phyloP scores from a whole-genome alignment of 495 filamentous ascomycete genomes.

The Neurospora sp. region DNA sequence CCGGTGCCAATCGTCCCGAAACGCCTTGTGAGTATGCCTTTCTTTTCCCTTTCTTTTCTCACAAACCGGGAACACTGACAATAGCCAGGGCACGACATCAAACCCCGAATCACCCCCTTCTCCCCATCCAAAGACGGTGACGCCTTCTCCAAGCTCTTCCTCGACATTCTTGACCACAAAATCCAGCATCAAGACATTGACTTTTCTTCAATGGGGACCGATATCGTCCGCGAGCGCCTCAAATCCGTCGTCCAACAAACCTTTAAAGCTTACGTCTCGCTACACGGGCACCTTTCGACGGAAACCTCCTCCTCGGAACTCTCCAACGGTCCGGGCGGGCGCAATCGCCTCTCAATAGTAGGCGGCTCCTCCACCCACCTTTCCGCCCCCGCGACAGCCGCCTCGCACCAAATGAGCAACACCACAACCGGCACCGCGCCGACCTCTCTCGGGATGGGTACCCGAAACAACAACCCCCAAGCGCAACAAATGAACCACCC shows the following conservation, averaged over 20 bases:
- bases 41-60: neutral
- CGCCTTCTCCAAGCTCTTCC: slow-evolving; percentile 16
- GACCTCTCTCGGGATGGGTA: slow-evolving; percentile 6
- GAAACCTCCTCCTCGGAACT: slow-evolving; percentile 11
- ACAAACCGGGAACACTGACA: neutral
- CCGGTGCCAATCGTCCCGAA: slow-evolving; percentile 8
- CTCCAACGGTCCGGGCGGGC: neutral
- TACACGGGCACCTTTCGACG: slow-evolving; percentile 8
- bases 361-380: slow-evolving; percentile 9
- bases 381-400: slow-evolving; percentile 5
- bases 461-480: neutral
- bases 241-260: slow-evolving; percentile 12
- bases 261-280: slow-evolving; percentile 11
- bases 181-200: slow-evolving; percentile 15
- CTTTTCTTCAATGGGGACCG: neutral
- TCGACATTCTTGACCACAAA: slow-evolving; percentile 18
- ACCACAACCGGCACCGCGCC: slow-evolving; percentile 1
- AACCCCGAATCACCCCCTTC: neutral
- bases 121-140: slow-evolving; percentile 12
- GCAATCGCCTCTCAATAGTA: neutral
- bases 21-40: slow-evolving; percentile 13
- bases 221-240: slow-evolving; percentile 9
- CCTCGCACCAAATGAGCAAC: slow-evolving; percentile 10
- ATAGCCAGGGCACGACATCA: slow-evolving; percentile 13
- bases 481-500: neutral